phyloP scores from a whole-genome alignment of 2,329 filamentous ascomycete genomes.

The Fusarium oligoseptatum region DNA sequence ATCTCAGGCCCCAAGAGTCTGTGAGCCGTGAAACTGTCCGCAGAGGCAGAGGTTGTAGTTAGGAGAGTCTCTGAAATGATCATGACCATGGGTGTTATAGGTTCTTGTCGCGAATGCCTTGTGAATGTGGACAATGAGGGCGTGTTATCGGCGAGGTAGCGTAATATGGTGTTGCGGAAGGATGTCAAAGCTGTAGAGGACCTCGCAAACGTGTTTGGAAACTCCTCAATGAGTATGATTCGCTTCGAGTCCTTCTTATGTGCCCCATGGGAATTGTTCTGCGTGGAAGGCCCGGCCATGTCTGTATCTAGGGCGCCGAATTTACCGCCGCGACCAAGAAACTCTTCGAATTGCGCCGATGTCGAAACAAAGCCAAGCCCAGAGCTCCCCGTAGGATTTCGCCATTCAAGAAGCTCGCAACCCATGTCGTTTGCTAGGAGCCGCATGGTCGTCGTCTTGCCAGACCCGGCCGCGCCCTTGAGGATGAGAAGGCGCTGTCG shows the following conservation, averaged over 20 bases:
- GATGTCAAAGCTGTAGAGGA: conserved; percentile 74
- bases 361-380: conserved; percentile 76
- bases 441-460: conserved; percentile 89
- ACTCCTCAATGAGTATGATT: conserved; percentile 84
- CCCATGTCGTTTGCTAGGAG: conserved; percentile 83
- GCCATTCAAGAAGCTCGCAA: conserved; percentile 89
- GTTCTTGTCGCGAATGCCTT: conserved; percentile 57
- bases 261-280: conserved; percentile 35
- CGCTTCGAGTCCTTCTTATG: conserved; percentile 53
- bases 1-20: conserved; percentile 90
- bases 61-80: conserved; percentile 92
- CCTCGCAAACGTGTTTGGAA: conserved; percentile 80
- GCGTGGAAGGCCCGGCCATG: conserved; percentile 45
- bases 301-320: conserved; percentile 77
- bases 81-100: conserved; percentile 82
- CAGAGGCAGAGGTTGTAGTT: conserved; percentile 84
- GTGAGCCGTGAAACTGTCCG: conserved; percentile 94
- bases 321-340: conserved; percentile 83
- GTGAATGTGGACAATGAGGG: conserved; percentile 66
- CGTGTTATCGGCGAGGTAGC: conserved; percentile 78
- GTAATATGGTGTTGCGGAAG: conserved; percentile 81
- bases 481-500: conserved; percentile 83
- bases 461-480: conserved; percentile 90
- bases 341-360: conserved; percentile 90
- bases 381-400: conserved; percentile 77